phyloP scores from a whole-genome alignment of 2,329 filamentous ascomycete species.

The Diaporthe ilicicola region DNA sequence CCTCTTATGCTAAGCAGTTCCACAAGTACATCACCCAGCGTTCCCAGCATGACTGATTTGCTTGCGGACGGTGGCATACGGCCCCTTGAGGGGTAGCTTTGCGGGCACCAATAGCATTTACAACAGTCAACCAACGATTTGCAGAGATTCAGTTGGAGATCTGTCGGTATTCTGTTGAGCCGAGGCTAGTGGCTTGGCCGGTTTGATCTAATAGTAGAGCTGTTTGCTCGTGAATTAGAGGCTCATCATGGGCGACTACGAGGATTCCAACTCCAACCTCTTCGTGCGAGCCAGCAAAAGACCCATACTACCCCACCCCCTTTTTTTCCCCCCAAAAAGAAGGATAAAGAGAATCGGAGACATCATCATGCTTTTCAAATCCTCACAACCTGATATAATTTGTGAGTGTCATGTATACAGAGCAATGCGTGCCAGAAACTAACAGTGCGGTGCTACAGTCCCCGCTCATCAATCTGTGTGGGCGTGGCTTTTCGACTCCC shows the following conservation, averaged over 20 bases:
- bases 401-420: neutral
- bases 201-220: neutral
- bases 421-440: neutral
- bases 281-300: neutral
- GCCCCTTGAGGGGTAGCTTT: neutral
- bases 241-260: neutral
- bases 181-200: neutral
- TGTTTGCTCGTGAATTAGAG: neutral
- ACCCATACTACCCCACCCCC: neutral
- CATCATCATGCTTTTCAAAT: slow-evolving; percentile 17
- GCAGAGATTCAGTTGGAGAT: neutral
- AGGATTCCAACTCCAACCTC: neutral
- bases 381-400: slow-evolving; percentile 17
- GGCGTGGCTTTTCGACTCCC: slow-evolving; percentile 26
- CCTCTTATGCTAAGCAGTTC: neutral
- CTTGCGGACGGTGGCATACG: neutral
- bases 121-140: neutral
- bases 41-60: neutral
- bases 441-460: neutral
- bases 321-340: neutral
- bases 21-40: neutral
- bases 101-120: neutral
- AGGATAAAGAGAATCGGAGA: neutral
- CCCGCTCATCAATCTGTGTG: slow-evolving; percentile 24
- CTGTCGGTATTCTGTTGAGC: neutral